Evolutionary conservation across 2,329 filamentous ascomycete species (phyloP).

Genomic region (Venturia carpophila): DNA sequence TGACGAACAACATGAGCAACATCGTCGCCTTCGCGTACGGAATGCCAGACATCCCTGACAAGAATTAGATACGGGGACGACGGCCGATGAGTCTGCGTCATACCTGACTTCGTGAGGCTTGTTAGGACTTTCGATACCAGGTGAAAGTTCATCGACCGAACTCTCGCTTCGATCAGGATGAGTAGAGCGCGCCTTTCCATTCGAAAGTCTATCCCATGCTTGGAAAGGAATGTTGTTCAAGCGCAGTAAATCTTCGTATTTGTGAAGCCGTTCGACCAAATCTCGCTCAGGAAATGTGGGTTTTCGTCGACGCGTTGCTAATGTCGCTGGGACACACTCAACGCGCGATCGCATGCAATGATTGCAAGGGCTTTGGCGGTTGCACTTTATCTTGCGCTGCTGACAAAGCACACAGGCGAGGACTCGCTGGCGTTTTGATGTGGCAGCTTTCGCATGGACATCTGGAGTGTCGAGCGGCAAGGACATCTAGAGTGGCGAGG

Average conservation of each 20-base stretch:
- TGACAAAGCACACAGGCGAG: constrained; percentile 25
- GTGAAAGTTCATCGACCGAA: constrained; percentile 23
- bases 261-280: constrained; percentile 58
- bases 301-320: constrained; percentile 49
- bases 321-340: constrained; percentile 35
- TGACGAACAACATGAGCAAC: constrained; percentile 33
- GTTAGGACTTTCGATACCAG: constrained; percentile 41
- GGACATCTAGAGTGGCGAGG: background rate
- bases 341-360: constrained; percentile 30
- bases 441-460: background rate
- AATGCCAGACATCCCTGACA: constrained; percentile 22
- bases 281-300: constrained; percentile 62
- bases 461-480: background rate
- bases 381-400: constrained; percentile 36
- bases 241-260: constrained; percentile 59
- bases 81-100: constrained; percentile 23
- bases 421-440: constrained; percentile 20
- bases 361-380: constrained; percentile 31
- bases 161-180: constrained; percentile 18
- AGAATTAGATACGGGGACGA: constrained; percentile 19
- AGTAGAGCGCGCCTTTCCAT: constrained; percentile 21
- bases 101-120: constrained; percentile 20
- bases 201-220: constrained; percentile 43
- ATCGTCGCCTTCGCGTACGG: constrained; percentile 28
- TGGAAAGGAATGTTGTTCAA: constrained; percentile 64